phyloP scores from a whole-genome alignment of 768 basidiomycete genomes.

The Ephemerocybe angulata region DNA sequence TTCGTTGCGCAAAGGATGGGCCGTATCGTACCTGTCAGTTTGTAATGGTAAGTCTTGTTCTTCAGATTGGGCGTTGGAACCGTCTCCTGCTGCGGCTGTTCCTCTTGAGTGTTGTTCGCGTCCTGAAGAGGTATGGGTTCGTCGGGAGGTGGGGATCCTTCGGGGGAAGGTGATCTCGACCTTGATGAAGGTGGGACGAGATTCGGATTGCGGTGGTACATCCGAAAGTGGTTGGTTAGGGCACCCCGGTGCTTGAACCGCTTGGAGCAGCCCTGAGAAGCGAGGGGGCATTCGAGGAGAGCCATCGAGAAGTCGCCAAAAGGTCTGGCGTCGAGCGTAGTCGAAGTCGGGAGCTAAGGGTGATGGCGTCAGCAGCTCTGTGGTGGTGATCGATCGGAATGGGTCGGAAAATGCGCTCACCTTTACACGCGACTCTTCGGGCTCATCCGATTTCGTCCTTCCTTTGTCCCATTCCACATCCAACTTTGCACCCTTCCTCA shows the following conservation, averaged over 20 bases:
- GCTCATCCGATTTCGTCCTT: background rate
- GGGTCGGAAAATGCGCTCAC: too few species aligned
- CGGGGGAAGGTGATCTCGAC: background rate
- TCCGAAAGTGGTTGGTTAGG: slow-evolving; percentile 1
- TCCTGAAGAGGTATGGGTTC: background rate
- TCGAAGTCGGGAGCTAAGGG: background rate
- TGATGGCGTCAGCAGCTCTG: too few species aligned
- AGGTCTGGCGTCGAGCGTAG: background rate
- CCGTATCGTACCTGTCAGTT: background rate
- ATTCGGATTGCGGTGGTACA: background rate
- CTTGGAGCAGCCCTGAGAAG: background rate
- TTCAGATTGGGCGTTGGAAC: too few species aligned
- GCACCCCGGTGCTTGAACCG: background rate
- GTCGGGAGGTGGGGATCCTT: background rate
- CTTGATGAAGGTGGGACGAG: background rate
- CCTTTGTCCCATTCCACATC: background rate
- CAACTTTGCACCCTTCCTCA: background rate
- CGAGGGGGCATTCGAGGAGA: background rate
- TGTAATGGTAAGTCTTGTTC: background rate
- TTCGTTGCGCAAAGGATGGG: background rate
- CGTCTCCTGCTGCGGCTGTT: too few species aligned
- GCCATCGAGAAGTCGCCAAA: background rate
- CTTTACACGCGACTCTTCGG: background rate
- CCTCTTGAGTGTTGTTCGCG: background rate
- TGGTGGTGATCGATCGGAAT: too few species aligned